These are phyloP conservation scores for Colletotrichum trifolii DNA, from an alignment of 2,329 filamentous ascomycete species.

Conservation along the genomic window DNA sequence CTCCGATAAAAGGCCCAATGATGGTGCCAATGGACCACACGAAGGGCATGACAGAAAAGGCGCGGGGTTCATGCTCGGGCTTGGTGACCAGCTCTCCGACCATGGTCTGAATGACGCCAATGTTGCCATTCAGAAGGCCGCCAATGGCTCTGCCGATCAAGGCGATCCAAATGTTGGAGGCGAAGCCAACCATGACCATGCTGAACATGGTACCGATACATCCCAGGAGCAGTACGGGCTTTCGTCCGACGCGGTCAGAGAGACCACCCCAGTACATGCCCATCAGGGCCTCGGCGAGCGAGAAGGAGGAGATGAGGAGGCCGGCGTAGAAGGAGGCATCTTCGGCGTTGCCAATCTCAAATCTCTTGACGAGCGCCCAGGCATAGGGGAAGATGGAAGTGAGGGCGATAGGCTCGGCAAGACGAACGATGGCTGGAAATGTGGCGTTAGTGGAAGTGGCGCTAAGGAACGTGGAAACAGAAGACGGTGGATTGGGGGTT, in stretches of 20 bases:
- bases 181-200: constrained; percentile 84
- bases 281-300: constrained; percentile 82
- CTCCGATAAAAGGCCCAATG: constrained; percentile 87
- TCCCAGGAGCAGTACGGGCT: constrained; percentile 84
- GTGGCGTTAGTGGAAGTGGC: constrained; percentile 35
- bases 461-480: constrained; percentile 15
- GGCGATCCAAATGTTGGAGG: constrained; percentile 86
- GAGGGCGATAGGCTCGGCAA: constrained; percentile 91
- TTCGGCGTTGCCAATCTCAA: constrained; percentile 75
- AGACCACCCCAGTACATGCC: constrained; percentile 90
- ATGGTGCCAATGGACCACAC: constrained; percentile 94
- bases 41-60: constrained; percentile 93
- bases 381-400: constrained; percentile 95
- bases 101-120: constrained; percentile 92
- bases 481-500: background rate
- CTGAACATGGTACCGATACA: constrained; percentile 86
- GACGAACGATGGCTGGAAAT: constrained; percentile 82
- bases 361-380: constrained; percentile 83
- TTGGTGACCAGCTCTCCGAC: constrained; percentile 87
- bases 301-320: constrained; percentile 87
- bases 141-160: constrained; percentile 80
- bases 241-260: constrained; percentile 85
- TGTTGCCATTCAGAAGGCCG: constrained; percentile 89
- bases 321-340: constrained; percentile 91
- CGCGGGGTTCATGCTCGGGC: constrained; percentile 86